These are phyloP conservation scores for Zea mays DNA, from an alignment of 176 grass and related monocot species.

Conservation along the genomic window DNA sequence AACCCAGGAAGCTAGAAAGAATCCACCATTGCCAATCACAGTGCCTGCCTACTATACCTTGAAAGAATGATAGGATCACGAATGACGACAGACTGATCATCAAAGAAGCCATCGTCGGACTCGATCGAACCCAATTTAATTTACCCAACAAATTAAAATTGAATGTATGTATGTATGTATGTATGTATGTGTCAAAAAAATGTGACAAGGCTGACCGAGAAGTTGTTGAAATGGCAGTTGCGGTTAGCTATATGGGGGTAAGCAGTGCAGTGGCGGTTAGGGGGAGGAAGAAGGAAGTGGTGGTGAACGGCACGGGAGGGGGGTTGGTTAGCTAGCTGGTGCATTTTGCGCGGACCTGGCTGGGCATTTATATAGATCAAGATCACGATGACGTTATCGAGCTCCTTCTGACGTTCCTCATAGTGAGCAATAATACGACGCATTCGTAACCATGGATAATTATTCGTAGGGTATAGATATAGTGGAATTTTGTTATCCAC, in stretches of 20 bases:
- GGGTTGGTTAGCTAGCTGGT: too few species aligned
- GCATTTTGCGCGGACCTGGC: too few species aligned
- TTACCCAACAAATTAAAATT: background rate
- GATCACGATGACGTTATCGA: too few species aligned
- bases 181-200: background rate
- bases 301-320: too few species aligned
- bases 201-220: constrained; percentile 16
- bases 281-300: constrained; percentile 17
- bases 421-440: too few species aligned
- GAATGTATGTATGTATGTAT: background rate
- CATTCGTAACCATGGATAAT: too few species aligned
- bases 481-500: too few species aligned
- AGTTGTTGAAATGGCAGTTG: constrained; percentile 21
- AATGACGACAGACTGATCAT: background rate
- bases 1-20: background rate
- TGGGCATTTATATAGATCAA: too few species aligned
- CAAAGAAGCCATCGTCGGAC: constrained; percentile 39
- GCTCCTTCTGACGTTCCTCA: too few species aligned
- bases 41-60: constrained; percentile 27
- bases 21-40: constrained; percentile 1
- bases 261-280: background rate
- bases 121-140: background rate
- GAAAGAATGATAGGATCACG: constrained; percentile 19
- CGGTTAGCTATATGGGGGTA: constrained; percentile 8
- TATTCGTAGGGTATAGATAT: too few species aligned